Evolutionary conservation across 2,329 filamentous ascomycete species (phyloP), one percentile per base, ranked within the genome.

Genomic region (Botrytis deweyae): DNA sequence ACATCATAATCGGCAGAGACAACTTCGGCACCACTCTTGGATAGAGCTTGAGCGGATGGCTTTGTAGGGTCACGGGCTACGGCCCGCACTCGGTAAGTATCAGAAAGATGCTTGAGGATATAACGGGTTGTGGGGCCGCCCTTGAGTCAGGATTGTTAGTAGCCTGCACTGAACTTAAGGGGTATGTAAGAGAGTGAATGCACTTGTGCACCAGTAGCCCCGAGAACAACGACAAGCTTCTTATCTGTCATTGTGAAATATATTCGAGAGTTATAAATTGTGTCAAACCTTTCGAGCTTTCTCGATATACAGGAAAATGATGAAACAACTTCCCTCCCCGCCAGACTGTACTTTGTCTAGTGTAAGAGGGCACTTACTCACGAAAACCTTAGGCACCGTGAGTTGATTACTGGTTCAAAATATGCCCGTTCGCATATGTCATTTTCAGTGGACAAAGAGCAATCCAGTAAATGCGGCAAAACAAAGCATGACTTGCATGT

Each of bases 61-160:
- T 71, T 42, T 42, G 42, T 52, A 22, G 59, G 25, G 22, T 71
- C 59, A 49, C 67, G 25, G 33, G 59, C 55, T 44, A 71, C 46
- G 22, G 42, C 69, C 44, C 69, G 69, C 40, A 71, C 59, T 63
- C 33, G 59, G 29, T 71, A 52, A 22, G 69, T 71, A n/a, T 52
- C 33, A n/a, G 69, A 63, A 44, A 70, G 18, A 44, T 63, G 59
- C 25, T 70, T 42, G 52, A 70, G 67, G 29, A 70, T 70, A 10
- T 70, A 70, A 70, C 55, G n/a, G 29, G 52, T 61, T 58, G 67
- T 58, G 25, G 55, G 67, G n/a, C 52, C 67, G n/a, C 25, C 67
- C 40, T 61, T 70, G 67, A 44, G 42, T 70, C 42, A 52, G 22
- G 36, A 46, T 38, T 25, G 22, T 20, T 12, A 49, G n/a, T 70